phyloP scores from a whole-genome alignment of 2,329 filamentous ascomycete genomes.

The Ascochyta koolunga region DNA sequence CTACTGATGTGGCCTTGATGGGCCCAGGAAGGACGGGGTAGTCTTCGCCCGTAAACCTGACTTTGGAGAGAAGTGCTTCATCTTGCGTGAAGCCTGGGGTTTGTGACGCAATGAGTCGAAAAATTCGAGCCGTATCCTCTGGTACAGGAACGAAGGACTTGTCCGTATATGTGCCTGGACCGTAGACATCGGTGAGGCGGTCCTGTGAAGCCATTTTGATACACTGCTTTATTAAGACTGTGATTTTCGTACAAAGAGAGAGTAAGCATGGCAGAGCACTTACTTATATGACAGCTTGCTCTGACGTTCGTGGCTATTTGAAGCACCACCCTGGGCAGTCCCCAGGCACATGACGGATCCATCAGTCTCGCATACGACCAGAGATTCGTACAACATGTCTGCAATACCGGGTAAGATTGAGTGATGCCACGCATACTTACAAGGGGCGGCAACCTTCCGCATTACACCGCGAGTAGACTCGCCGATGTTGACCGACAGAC shows the following conservation, averaged over 20 bases:
- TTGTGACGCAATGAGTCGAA: slow-evolving; percentile 44
- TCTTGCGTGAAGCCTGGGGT: slow-evolving; percentile 52
- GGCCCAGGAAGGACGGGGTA: slow-evolving; percentile 52
- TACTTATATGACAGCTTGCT: not conserved
- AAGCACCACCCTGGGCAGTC: not conserved
- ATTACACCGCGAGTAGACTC: not conserved
- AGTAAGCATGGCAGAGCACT: not conserved
- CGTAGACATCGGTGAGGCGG: slow-evolving; percentile 38
- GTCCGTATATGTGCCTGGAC: slow-evolving; percentile 51
- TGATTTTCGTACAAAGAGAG: too few species aligned
- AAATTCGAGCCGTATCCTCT: slow-evolving; percentile 48
- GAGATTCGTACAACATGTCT: slow-evolving; percentile 9
- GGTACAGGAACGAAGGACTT: slow-evolving; percentile 46
- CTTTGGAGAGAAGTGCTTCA: slow-evolving; percentile 37
- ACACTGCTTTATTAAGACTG: too few species aligned
- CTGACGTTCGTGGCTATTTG: not conserved
- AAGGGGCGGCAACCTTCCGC: slow-evolving; percentile 9
- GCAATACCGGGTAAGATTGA: not conserved
- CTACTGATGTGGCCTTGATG: slow-evolving; percentile 52
- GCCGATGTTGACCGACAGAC: slow-evolving; percentile 7
- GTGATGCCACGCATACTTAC: slow-evolving; percentile 1
- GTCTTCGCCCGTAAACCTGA: slow-evolving; percentile 50
- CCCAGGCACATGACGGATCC: not conserved
- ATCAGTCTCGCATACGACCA: not conserved
- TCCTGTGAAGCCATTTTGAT: slow-evolving; percentile 10